phyloP scores from a whole-genome alignment of 2,329 filamentous ascomycete species.

The Ceratocystis diversiconidia region DNA sequence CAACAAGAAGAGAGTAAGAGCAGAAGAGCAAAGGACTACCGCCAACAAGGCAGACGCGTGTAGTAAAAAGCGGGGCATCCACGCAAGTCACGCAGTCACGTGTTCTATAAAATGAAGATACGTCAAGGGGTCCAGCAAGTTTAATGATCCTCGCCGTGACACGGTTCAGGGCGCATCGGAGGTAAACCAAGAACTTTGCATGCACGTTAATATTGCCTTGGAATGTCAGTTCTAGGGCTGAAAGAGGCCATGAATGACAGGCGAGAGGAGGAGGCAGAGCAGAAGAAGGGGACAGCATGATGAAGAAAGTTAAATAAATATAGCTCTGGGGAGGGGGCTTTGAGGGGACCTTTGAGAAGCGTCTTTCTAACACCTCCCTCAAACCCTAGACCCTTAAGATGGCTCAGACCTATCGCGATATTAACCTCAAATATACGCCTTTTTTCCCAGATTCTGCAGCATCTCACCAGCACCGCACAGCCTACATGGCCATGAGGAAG shows the following conservation, averaged over 20 bases:
- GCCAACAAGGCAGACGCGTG: background rate
- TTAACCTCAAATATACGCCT: no score
- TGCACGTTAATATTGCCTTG: background rate
- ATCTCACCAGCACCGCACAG: background rate
- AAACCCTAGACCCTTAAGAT: background rate
- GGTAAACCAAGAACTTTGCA: background rate
- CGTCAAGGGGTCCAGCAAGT: background rate
- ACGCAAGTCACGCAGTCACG: background rate
- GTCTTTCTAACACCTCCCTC: background rate
- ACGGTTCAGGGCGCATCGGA: background rate
- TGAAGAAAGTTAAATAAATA: background rate
- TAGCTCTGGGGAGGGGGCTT: background rate
- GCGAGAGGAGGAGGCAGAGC: no score
- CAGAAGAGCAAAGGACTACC: background rate
- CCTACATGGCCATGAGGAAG: background rate
- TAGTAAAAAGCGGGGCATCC: background rate
- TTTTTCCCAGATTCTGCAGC: background rate
- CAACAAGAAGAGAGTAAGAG: background rate
- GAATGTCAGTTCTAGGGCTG: background rate
- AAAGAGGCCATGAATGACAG: background rate
- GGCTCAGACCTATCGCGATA: no score
- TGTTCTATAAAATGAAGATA: background rate
- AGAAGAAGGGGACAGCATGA: background rate
- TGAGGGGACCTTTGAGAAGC: background rate
- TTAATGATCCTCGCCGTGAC: slow-evolving; percentile 5